Percentiles rank a stretch among this genome's conserved stretches.
phyloP scores from a whole-genome alignment of 2,329 filamentous ascomycete genomes.

The Hymenoscyphus scutula region DNA sequence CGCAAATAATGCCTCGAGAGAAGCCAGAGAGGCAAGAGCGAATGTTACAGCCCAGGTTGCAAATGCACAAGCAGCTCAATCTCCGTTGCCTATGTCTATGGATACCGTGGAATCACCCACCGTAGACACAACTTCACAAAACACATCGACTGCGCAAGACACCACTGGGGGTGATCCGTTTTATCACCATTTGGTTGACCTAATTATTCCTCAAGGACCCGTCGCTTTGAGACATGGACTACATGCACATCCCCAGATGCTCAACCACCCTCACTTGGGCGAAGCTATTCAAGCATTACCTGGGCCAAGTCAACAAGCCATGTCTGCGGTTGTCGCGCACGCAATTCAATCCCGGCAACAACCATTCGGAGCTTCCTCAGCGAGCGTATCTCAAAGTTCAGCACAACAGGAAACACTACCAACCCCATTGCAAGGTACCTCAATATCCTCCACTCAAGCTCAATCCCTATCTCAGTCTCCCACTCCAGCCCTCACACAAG shows the following conservation, averaged over 20 bases:
- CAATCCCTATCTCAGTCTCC: background rate
- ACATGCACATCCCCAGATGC: conserved; percentile 27
- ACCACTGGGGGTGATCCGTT: conserved; percentile 37
- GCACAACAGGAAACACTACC: background rate
- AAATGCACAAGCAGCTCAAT: conserved; percentile 3
- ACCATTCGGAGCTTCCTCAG: background rate
- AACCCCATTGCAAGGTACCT: conserved; percentile 1
- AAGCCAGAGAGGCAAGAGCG: conserved; percentile 12
- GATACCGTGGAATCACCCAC: conserved; percentile 2
- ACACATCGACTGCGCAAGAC: background rate
- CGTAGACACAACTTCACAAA: background rate
- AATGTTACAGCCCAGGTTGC: background rate
- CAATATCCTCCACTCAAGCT: background rate
- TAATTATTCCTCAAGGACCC: conserved; percentile 50
- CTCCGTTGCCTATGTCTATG: background rate
- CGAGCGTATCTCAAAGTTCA: background rate
- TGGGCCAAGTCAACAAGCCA: conserved; percentile 15
- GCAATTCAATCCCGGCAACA: conserved; percentile 18
- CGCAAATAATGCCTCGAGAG: conserved; percentile 46
- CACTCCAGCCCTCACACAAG: background rate
- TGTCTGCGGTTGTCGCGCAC: conserved; percentile 21
- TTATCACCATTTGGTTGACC: conserved; percentile 53
- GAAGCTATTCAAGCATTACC: conserved; percentile 21
- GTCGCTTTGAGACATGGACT: conserved; percentile 38
- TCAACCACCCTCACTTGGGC: conserved; percentile 22